Evolutionary conservation across 495 filamentous ascomycete genomes (phyloP).

Genomic region (Talaromyces adpressus): DNA sequence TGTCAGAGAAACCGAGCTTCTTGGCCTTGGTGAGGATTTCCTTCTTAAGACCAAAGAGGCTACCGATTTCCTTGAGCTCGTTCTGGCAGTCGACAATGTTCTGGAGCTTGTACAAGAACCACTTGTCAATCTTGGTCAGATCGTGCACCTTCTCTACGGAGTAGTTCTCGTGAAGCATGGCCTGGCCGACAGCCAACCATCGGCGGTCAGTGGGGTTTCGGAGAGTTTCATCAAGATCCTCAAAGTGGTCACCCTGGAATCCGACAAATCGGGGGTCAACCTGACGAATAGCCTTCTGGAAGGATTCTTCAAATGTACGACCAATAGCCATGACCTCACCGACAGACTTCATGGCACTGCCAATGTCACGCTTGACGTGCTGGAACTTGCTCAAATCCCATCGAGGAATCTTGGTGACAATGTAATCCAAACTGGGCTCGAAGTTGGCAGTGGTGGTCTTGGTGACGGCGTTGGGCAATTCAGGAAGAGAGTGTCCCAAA

Average conservation of each 20-base stretch:
- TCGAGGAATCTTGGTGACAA: conserved; percentile 96
- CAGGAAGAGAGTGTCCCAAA: conserved; percentile 86
- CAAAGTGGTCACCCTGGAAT: conserved; percentile 93
- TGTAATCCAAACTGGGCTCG: conserved; percentile 92
- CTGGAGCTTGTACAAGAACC: conserved; percentile 97
- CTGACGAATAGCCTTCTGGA: conserved; percentile 96
- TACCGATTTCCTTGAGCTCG: conserved; percentile 83
- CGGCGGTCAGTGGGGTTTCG: conserved; percentile 88
- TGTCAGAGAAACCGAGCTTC: conserved; percentile 96
- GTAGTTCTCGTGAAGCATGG: conserved; percentile 95
- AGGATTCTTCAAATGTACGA: conserved; percentile 96
- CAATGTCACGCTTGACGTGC: conserved; percentile 95
- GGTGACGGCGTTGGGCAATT: conserved; percentile 94
- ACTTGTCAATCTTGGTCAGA: conserved; percentile 95
- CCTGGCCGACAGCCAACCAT: conserved; percentile 96
- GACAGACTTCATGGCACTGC: conserved; percentile 96
- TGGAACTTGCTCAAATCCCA: conserved; percentile 99
- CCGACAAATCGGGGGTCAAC: conserved; percentile 88
- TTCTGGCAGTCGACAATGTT: conserved; percentile 87
- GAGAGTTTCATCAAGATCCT: conserved; percentile 83
- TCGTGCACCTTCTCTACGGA: conserved; percentile 86
- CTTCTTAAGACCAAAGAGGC: conserved; percentile 76
- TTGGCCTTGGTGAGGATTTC: conserved; percentile 85
- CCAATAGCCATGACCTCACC: conserved; percentile 99
- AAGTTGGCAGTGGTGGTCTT: conserved; percentile 99